Conservation (phyloP, 2,329 filamentous ascomycete genomes). For the Bipolaris oryzae region DNA sequence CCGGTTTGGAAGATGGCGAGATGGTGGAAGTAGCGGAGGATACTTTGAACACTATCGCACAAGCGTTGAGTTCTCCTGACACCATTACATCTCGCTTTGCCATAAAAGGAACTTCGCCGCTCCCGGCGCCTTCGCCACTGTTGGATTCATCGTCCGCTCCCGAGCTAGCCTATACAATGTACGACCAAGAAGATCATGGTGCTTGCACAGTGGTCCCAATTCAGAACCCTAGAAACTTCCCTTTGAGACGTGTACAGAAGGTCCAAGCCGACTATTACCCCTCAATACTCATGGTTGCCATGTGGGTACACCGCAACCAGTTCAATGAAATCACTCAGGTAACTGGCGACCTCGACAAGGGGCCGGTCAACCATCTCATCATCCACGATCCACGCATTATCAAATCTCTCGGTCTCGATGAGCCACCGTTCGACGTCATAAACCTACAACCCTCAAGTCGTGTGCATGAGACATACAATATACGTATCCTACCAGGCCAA, state of each 20-base stretch:
- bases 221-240: slow-evolving; percentile 21
- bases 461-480: slow-evolving; percentile 19
- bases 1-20: neutral
- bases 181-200: neutral
- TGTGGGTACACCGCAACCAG: slow-evolving; percentile 12
- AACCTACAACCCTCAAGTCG: neutral
- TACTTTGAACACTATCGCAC: neutral
- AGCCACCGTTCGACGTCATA: slow-evolving; percentile 3
- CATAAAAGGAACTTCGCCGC: neutral
- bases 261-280: slow-evolving; percentile 21
- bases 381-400: slow-evolving; percentile 20
- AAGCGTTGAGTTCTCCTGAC: neutral
- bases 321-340: slow-evolving; percentile 13
- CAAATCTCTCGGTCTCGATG: slow-evolving; percentile 14
- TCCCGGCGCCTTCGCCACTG: neutral
- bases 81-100: neutral
- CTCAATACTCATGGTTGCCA: slow-evolving; percentile 10
- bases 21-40: neutral
- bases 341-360: slow-evolving; percentile 19
- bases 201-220: slow-evolving; percentile 9
- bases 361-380: slow-evolving; percentile 22
- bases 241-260: slow-evolving; percentile 16
- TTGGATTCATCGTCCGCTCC: neutral
- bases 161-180: neutral
- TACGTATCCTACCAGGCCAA: slow-evolving; percentile 10